Percentiles rank a stretch among this genome's conserved stretches.
phyloP scores from a whole-genome alignment of 805 yeast species.

The Candida coquimbonensis region DNA sequence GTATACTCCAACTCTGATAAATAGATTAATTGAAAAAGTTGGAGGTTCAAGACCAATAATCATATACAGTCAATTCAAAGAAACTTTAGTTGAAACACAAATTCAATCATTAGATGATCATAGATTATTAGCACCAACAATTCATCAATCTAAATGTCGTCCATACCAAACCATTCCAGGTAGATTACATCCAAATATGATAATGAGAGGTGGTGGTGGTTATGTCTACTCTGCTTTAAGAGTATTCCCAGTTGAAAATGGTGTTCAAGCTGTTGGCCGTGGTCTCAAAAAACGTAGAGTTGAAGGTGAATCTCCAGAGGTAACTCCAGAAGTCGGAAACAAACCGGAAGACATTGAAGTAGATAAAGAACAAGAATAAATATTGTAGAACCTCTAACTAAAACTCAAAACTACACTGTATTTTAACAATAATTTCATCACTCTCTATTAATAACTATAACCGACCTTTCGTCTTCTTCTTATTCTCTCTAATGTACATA shows the following conservation, averaged over 20 bases:
- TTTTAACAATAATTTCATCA: neutral
- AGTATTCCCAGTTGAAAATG: slow-evolving; percentile 63
- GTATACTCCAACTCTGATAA: slow-evolving; percentile 57
- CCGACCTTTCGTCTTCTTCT: neutral
- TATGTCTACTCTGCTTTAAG: slow-evolving; percentile 71
- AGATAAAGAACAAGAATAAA: neutral
- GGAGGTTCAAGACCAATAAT: slow-evolving; percentile 88
- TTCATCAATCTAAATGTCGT: slow-evolving; percentile 75
- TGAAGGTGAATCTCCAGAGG: slow-evolving; percentile 18
- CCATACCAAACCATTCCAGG: slow-evolving; percentile 92
- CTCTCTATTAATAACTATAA: neutral
- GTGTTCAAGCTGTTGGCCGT: slow-evolving; percentile 66
- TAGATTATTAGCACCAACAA: slow-evolving; percentile 73
- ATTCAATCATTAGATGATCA: slow-evolving; percentile 60
- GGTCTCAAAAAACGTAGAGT: slow-evolving; percentile 28
- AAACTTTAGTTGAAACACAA: slow-evolving; percentile 66
- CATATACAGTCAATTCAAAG: slow-evolving; percentile 76
- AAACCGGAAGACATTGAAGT: neutral
- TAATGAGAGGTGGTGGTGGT: slow-evolving; percentile 90
- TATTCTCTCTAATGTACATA: neutral
- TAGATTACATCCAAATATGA: slow-evolving; percentile 91
- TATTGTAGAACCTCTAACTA: no score
- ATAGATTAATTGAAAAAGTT: slow-evolving; percentile 51
- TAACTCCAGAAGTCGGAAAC: neutral
- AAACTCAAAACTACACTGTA: neutral